Conservation (phyloP, 257 asterid species). For the Rauvolfia tetraphylla region DNA sequence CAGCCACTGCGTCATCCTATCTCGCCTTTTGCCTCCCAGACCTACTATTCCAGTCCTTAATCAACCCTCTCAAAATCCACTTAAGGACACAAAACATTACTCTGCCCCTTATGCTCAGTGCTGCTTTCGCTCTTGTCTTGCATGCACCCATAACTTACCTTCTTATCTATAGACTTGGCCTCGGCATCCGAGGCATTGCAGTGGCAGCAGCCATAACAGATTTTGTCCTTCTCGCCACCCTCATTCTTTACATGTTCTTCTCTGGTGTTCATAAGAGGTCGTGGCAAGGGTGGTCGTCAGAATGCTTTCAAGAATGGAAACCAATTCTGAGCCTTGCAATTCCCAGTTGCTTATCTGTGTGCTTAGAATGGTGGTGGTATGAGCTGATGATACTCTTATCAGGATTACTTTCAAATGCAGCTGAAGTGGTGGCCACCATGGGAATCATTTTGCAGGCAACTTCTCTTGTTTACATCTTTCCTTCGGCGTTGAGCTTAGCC, state of each 20-base stretch:
- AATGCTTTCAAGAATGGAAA: conserved; percentile 42
- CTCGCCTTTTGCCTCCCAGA: conserved; percentile 52
- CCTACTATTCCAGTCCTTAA: conserved; percentile 46
- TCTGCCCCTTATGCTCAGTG: conserved; percentile 41
- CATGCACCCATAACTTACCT: conserved; percentile 54
- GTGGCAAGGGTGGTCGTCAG: conserved; percentile 24
- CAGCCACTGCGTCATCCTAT: conserved; percentile 49
- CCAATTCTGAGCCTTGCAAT: conserved; percentile 35
- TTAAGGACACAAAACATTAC: conserved; percentile 56
- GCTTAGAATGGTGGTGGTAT: conserved; percentile 72
- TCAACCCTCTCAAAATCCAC: conserved; percentile 54
- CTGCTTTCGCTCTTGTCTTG: conserved; percentile 37
- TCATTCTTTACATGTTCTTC: conserved; percentile 21
- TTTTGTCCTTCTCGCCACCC: conserved; percentile 28
- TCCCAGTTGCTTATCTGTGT: conserved; percentile 45
- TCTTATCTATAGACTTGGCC: conserved; percentile 20
- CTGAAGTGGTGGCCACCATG: conserved; percentile 56
- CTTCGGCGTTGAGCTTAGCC: conserved; percentile 44
- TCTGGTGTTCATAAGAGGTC: conserved; percentile 20
- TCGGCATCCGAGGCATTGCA: conserved; percentile 61
- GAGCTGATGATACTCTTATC: conserved; percentile 56
- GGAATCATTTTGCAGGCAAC: conserved; percentile 64
- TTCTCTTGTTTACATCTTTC: conserved; percentile 53
- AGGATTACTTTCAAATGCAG: conserved; percentile 45
- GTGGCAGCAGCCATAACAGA: conserved; percentile 34